A percentile compares a stretch with the other conserved stretches of the same genome.
Evolutionary conservation across 2,329 filamentous ascomycete species (phyloP).

Genomic region (Tolypocladium amazonense): DNA sequence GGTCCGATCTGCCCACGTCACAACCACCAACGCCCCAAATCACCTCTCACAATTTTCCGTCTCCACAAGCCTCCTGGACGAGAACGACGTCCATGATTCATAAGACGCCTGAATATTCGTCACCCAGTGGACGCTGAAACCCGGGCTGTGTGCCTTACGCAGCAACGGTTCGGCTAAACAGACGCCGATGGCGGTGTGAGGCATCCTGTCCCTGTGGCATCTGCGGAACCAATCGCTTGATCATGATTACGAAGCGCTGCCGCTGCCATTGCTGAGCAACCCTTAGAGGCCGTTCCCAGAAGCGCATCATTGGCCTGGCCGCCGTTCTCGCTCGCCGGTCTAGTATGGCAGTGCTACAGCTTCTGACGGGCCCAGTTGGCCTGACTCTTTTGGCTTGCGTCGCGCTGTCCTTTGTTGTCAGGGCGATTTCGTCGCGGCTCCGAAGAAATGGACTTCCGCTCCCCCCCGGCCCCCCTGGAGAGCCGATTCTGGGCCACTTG

Average conservation of each 20-base stretch:
- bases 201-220: neutral
- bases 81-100: neutral
- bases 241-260: neutral
- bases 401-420: conserved; percentile 4
- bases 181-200: neutral
- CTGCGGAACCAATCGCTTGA: neutral
- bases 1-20: neutral
- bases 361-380: neutral
- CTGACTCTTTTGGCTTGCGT: conserved; percentile 1
- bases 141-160: neutral
- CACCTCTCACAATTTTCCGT: neutral
- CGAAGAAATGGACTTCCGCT: conserved; percentile 9
- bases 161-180: neutral
- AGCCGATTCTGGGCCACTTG: conserved; percentile 31
- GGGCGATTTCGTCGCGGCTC: neutral
- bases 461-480: conserved; percentile 21
- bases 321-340: neutral
- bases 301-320: neutral
- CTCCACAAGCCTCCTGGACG: neutral
- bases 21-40: neutral
- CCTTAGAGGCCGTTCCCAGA: neutral
- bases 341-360: conserved; percentile 2
- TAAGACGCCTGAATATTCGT: neutral
- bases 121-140: neutral
- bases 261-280: neutral